phyloP scores from a whole-genome alignment of 441 rosid genomes.

The Arabidopsis hybrid region DNA sequence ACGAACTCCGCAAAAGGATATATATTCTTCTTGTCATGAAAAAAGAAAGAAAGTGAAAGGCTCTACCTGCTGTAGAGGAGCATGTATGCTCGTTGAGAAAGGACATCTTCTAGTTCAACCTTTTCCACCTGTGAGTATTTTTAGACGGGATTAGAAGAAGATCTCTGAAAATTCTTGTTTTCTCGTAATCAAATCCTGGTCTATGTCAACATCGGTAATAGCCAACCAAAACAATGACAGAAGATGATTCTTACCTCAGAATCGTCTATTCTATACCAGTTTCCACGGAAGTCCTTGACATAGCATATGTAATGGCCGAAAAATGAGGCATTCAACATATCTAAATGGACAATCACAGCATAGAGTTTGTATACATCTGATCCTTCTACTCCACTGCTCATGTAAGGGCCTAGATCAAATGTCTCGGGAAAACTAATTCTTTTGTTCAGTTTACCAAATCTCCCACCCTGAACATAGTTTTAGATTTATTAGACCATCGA shows the following conservation, averaged over 20 bases:
- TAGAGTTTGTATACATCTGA: slow-evolving; percentile 83
- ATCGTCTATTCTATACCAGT: slow-evolving; percentile 92
- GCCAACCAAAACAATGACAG: slow-evolving; percentile 12
- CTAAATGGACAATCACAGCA: slow-evolving; percentile 95
- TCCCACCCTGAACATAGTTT: slow-evolving; percentile 78
- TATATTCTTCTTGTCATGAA: not conserved
- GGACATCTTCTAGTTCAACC: slow-evolving; percentile 89
- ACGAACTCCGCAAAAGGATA: not conserved
- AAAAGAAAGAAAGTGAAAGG: not conserved
- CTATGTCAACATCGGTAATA: not conserved
- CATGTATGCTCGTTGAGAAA: slow-evolving; percentile 97
- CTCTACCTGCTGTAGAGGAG: slow-evolving; percentile 89
- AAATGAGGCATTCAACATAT: slow-evolving; percentile 96
- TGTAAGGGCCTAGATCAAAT: slow-evolving; percentile 86
- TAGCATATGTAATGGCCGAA: slow-evolving; percentile 98
- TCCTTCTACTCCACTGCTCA: slow-evolving; percentile 77
- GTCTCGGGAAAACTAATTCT: slow-evolving; percentile 85
- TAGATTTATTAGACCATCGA: slow-evolving; percentile 22
- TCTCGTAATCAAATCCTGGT: not conserved
- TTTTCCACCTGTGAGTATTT: slow-evolving; percentile 63
- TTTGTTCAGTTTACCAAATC: slow-evolving; percentile 98
- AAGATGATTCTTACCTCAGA: slow-evolving; percentile 68
- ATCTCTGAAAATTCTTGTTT: not conserved
- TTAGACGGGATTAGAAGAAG: not conserved
- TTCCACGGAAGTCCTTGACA: slow-evolving; percentile 80